phyloP scores from a whole-genome alignment of 1,139 yeast species.

The Yamadazyma pseudoaaseri region DNA sequence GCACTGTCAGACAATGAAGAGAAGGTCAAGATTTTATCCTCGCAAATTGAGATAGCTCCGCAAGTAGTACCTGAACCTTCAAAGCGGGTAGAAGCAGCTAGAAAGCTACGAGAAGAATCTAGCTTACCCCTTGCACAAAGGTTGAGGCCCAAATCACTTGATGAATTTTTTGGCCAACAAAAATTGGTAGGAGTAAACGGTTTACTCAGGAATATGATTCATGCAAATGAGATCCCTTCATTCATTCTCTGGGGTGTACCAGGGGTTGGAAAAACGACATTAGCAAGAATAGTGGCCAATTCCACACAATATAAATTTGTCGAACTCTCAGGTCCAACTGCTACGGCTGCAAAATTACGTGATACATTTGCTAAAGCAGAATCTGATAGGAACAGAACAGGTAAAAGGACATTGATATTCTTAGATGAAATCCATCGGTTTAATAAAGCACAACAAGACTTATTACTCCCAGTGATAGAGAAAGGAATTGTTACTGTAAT shows the following conservation, averaged over 20 bases:
- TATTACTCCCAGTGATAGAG: constrained; percentile 72
- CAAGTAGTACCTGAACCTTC: constrained; percentile 14
- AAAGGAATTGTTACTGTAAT: constrained; percentile 65
- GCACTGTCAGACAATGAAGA: constrained; percentile 1
- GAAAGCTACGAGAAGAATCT: constrained; percentile 42
- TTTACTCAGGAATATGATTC: constrained; percentile 65
- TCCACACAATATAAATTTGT: constrained; percentile 59
- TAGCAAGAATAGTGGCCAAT: constrained; percentile 58
- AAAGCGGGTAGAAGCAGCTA: constrained; percentile 14
- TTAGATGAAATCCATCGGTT: constrained; percentile 93
- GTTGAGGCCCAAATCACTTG: constrained; percentile 69
- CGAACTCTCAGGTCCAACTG: constrained; percentile 84
- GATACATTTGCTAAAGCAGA: constrained; percentile 72
- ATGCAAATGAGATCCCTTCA: constrained; percentile 68
- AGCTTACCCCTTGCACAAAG: constrained; percentile 83
- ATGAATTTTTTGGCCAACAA: constrained; percentile 84
- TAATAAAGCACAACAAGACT: constrained; percentile 87
- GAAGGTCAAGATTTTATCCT: constrained; percentile 1
- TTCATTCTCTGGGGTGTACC: constrained; percentile 95
- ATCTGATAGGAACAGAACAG: constrained; percentile 64
- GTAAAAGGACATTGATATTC: constrained; percentile 73
- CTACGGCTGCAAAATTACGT: constrained; percentile 68
- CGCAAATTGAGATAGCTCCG: constrained; percentile 6
- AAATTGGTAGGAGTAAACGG: constrained; percentile 78
- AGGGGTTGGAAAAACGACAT: constrained; percentile 92